These are phyloP conservation scores for Talaromyces proteolyticus DNA, from an alignment of 495 filamentous ascomycete species.

Conservation along the genomic window DNA sequence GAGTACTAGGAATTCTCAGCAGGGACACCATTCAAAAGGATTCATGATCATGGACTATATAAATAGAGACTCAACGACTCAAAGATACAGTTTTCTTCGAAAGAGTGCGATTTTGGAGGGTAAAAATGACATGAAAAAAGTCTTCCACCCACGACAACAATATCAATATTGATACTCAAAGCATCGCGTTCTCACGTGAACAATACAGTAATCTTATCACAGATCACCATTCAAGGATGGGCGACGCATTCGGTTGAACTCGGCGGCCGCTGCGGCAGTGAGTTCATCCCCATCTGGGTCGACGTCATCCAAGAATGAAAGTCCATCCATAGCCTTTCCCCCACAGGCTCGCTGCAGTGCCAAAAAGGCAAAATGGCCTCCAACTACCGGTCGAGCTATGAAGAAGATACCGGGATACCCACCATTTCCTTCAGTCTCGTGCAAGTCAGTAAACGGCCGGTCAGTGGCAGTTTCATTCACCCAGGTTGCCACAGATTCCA, in stretches of 20 bases:
- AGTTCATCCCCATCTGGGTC: background rate
- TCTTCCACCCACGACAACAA: too few species aligned
- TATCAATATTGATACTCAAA: background rate
- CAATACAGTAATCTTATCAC: background rate
- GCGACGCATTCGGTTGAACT: constrained; percentile 2
- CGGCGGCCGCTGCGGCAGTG: background rate
- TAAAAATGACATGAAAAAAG: too few species aligned
- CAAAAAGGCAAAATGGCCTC: constrained; percentile 82
- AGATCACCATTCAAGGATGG: constrained; percentile 4
- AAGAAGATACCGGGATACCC: constrained; percentile 66
- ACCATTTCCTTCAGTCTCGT: constrained; percentile 68
- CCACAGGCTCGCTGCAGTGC: constrained; percentile 72
- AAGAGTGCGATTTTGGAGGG: too few species aligned
- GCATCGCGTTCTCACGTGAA: background rate
- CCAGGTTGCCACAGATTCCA: constrained; percentile 75
- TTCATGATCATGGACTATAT: too few species aligned
- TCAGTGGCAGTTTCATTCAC: constrained; percentile 80
- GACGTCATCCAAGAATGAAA: constrained; percentile 55
- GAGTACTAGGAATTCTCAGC: too few species aligned
- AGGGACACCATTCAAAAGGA: too few species aligned
- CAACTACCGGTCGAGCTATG: constrained; percentile 78
- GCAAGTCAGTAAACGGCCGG: constrained; percentile 76
- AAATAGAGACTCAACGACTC: too few species aligned
- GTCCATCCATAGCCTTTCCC: constrained; percentile 58
- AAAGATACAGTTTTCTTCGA: too few species aligned